These are phyloP conservation scores for Dothideomycetes sp. DNA, from an alignment of 2,329 filamentous ascomycete genomes.

Conservation along the genomic window DNA sequence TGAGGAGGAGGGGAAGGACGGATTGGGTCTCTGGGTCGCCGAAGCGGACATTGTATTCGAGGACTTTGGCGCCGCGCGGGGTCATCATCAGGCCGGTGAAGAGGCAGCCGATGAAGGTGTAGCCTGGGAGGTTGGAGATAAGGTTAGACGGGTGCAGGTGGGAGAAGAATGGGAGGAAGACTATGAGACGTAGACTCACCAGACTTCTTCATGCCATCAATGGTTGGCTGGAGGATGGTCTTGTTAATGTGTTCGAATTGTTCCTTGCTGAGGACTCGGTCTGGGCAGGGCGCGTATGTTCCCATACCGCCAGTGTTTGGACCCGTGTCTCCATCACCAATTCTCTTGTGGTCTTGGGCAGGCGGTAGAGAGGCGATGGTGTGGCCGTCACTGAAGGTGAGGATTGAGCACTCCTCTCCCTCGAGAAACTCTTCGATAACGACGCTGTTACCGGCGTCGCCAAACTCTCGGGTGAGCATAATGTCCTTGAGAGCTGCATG, in stretches of 20 bases:
- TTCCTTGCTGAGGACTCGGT: slow-evolving; percentile 36
- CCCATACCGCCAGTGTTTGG: slow-evolving; percentile 98
- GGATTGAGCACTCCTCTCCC: slow-evolving; percentile 83
- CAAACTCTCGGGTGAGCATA: slow-evolving; percentile 83
- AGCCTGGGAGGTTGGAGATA: no score
- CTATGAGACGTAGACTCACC: no score
- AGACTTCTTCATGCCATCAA: slow-evolving; percentile 78
- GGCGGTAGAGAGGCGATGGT: slow-evolving; percentile 74
- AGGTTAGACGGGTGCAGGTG: not conserved
- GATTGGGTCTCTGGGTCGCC: slow-evolving; percentile 90
- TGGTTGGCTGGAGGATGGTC: slow-evolving; percentile 78
- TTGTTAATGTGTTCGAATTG: slow-evolving; percentile 69
- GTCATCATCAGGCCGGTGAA: slow-evolving; percentile 96
- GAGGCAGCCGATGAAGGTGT: slow-evolving; percentile 62
- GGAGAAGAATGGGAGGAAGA: slow-evolving; percentile 1
- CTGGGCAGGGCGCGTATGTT: slow-evolving; percentile 66
- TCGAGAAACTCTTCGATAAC: slow-evolving; percentile 91
- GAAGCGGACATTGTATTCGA: slow-evolving; percentile 91
- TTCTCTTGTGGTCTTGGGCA: slow-evolving; percentile 93
- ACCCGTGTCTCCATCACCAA: slow-evolving; percentile 79
- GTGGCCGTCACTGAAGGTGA: slow-evolving; percentile 85
- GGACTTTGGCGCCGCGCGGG: slow-evolving; percentile 62
- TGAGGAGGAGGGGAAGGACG: slow-evolving; percentile 69
- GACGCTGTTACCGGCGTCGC: slow-evolving; percentile 75
- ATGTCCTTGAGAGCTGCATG: slow-evolving; percentile 73